These are phyloP conservation scores for Xylaria arbuscula DNA, from an alignment of 2,329 filamentous ascomycete genomes.

Conservation along the genomic window DNA sequence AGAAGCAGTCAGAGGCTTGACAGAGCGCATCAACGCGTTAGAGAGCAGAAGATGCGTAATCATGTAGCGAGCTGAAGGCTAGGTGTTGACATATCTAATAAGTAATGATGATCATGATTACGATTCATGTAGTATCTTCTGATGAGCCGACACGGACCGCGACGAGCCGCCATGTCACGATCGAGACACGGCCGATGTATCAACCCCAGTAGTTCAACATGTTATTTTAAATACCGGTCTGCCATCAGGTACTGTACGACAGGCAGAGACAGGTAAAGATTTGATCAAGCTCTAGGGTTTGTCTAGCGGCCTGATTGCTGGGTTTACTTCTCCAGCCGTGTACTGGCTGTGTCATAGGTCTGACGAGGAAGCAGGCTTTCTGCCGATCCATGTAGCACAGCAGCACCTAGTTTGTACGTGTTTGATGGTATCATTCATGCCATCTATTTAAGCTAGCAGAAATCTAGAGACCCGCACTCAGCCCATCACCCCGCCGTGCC, in stretches of 20 bases:
- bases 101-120: not conserved
- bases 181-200: not conserved
- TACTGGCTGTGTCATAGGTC: not conserved
- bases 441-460: not conserved
- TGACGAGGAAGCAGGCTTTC: not conserved
- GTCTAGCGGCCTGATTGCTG: not conserved
- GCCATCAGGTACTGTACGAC: too few relatives aligned
- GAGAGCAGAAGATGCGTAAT: conserved; percentile 44
- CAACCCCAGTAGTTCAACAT: too few relatives aligned
- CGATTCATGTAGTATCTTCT: not conserved
- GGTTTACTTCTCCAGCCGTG: not conserved
- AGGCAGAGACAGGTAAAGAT: too few relatives aligned
- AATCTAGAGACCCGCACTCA: not conserved
- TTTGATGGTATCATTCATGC: not conserved
- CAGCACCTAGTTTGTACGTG: not conserved
- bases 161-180: not conserved
- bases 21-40: conserved; percentile 42
- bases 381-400: not conserved
- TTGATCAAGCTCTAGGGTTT: not conserved
- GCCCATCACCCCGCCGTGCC: not conserved
- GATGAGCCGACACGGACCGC: too few relatives aligned
- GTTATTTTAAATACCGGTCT: too few relatives aligned
- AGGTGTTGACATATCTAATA: not conserved
- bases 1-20: conserved; percentile 42
- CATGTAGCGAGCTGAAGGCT: conserved; percentile 40